Percentiles rank a stretch among this genome's conserved stretches.
These are phyloP conservation scores for Ogataea kodamae DNA, from an alignment of 805 yeast species.

Conservation along the genomic window DNA sequence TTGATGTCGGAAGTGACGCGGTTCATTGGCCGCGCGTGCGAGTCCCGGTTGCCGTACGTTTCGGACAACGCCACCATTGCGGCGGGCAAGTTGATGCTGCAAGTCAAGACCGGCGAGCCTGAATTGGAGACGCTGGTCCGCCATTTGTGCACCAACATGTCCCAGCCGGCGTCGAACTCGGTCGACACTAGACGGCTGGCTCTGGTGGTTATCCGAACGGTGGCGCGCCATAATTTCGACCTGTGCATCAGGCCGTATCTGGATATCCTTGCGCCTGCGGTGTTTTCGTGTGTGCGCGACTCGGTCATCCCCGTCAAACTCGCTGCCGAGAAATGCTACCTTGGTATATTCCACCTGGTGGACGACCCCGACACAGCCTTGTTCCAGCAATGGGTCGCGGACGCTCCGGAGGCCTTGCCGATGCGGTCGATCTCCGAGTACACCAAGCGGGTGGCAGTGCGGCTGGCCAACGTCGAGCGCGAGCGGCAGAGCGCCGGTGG, in stretches of 20 bases:
- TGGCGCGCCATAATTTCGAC: slow-evolving; percentile 58
- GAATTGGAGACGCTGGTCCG: slow-evolving; percentile 43
- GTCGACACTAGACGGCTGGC: slow-evolving; percentile 77
- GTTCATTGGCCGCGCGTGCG: slow-evolving; percentile 44
- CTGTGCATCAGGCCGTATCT: slow-evolving; percentile 49
- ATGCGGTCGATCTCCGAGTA: slow-evolving; percentile 82
- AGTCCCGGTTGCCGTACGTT: slow-evolving; percentile 46
- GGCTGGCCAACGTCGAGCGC: slow-evolving; percentile 83
- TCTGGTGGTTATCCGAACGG: slow-evolving; percentile 70
- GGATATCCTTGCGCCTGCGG: slow-evolving; percentile 61
- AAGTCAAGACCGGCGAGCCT: slow-evolving; percentile 38
- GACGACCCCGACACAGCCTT: slow-evolving; percentile 53
- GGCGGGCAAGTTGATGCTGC: slow-evolving; percentile 71
- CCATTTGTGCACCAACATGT: slow-evolving; percentile 46
- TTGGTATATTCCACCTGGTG: slow-evolving; percentile 67
- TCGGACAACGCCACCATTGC: slow-evolving; percentile 78
- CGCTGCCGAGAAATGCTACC: slow-evolving; percentile 89
- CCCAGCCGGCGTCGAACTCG: slow-evolving; percentile 58
- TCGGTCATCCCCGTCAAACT: slow-evolving; percentile 85
- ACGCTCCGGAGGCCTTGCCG: slow-evolving; percentile 46
- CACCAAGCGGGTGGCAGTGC: slow-evolving; percentile 81
- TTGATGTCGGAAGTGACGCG: slow-evolving; percentile 46
- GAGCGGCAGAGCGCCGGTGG: slow-evolving; percentile 90
- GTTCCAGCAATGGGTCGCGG: slow-evolving; percentile 64
- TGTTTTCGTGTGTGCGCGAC: slow-evolving; percentile 82